Evolutionary conservation across 2,329 filamentous ascomycete species (phyloP), one percentile per base, ranked within the genome.

Genomic region (Xylaria hypoxylon): DNA sequence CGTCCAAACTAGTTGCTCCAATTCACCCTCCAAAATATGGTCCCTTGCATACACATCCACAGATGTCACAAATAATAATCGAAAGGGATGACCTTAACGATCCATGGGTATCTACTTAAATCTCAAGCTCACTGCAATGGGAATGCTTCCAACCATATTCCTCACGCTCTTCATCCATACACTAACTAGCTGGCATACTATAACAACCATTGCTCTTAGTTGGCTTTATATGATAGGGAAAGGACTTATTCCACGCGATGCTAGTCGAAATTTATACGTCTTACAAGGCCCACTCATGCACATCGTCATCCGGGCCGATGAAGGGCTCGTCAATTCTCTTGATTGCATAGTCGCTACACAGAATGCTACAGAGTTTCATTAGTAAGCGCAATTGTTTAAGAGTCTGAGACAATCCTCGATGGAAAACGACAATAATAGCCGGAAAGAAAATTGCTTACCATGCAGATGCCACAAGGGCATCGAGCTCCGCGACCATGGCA

Each of bases 271-370:
- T 58, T 60, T 24, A 31, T 38, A 35, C 31, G 64, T 67, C 22
- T 62, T 67, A 91, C 68, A 91, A 79, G 58, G 88, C 89, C 96
- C 96, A 99, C 75, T 97, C 94, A 62, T 90, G 88, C 69, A 83
- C 82, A 77, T 94, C 87, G 74, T 97, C 95, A 24, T 86, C 85
- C 4, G 85, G 81, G 40, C 86, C 87, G 63, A 98, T 88, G 77
- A 99, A 98, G 0, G 96, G 94, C 81, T 97, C 93, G 74, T 97
- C 93, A 65, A 99, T 93, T 75, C 92, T 88, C 82, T 94, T 96
- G 76, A 99, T 97, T 2, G 95, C 96, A 80, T 96, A 89, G 71
- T 99, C 96, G 76, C 94, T 94, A 79, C 96, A 99, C 22, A 99
- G 82, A 61, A 98, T 94, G 83, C 94, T 96, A 72, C 24, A 31